phyloP scores from a whole-genome alignment of 495 filamentous ascomycete species.

The Entonaema liquescens region DNA sequence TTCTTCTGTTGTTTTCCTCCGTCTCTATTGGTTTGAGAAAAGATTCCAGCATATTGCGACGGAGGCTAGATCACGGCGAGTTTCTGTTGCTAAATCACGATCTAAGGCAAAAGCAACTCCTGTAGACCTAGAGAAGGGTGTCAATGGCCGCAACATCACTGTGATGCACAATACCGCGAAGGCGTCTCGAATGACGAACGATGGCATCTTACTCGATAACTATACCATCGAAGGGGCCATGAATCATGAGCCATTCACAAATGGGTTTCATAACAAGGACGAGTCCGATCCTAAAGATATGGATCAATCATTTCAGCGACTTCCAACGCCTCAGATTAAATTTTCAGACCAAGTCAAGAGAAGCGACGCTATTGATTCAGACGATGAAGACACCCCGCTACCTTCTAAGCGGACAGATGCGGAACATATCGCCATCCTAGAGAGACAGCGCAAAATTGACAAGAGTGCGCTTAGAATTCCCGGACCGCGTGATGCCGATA shows the following conservation, averaged over 20 bases:
- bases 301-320: constrained; percentile 16
- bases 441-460: constrained; percentile 80
- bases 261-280: constrained; percentile 42
- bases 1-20: constrained; percentile 84
- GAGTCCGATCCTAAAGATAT: constrained; percentile 25
- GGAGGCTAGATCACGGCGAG: constrained; percentile 54
- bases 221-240: constrained; percentile 34
- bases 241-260: constrained; percentile 33
- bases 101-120: constrained; percentile 66
- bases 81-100: constrained; percentile 59
- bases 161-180: constrained; percentile 68
- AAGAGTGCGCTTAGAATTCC: constrained; percentile 84
- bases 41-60: constrained; percentile 79
- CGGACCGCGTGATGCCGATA: constrained; percentile 85
- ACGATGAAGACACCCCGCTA: constrained; percentile 50
- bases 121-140: constrained; percentile 68
- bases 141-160: constrained; percentile 75
- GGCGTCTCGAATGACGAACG: constrained; percentile 56
- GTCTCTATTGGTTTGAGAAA: constrained; percentile 98
- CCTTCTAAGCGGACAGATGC: constrained; percentile 69
- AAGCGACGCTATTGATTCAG: constrained; percentile 50
- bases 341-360: constrained; percentile 69
- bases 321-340: constrained; percentile 58
- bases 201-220: constrained; percentile 54
- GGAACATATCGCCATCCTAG: constrained; percentile 84